A percentile compares a stretch with the other conserved stretches of the same genome.
Evolutionary conservation across 306 rosid species (phyloP).

Genomic region (Vicia faba): DNA sequence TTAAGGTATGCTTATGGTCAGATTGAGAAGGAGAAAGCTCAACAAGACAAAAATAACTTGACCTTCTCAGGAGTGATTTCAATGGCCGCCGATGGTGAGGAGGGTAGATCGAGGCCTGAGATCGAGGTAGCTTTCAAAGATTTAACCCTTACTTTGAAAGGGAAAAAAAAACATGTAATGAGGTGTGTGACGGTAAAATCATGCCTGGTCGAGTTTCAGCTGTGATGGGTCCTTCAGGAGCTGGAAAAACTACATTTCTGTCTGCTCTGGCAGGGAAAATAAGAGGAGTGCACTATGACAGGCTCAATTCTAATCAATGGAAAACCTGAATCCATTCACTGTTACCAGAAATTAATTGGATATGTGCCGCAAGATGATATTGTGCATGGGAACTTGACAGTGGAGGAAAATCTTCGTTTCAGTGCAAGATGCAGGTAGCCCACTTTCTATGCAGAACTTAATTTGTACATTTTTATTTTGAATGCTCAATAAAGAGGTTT

Average conservation of each 20-base stretch:
- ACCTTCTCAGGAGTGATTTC: slow-evolving; percentile 81
- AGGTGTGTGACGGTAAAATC: slow-evolving; percentile 79
- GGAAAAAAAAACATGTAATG: slow-evolving; percentile 61
- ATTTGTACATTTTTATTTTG: background rate
- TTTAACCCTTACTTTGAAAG: slow-evolving; percentile 70
- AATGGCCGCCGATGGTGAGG: slow-evolving; percentile 67
- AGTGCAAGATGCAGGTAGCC: slow-evolving; percentile 87
- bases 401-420: slow-evolving; percentile 87
- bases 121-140: slow-evolving; percentile 83
- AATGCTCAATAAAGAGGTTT: background rate
- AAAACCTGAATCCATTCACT: slow-evolving; percentile 62
- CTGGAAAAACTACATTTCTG: slow-evolving; percentile 90
- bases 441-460: slow-evolving; percentile 24
- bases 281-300: slow-evolving; percentile 62
- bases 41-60: slow-evolving; percentile 65
- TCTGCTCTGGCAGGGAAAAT: slow-evolving; percentile 74
- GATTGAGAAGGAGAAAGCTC: slow-evolving; percentile 84
- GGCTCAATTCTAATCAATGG: slow-evolving; percentile 77
- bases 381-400: slow-evolving; percentile 87
- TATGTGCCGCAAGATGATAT: slow-evolving; percentile 91
- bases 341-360: slow-evolving; percentile 73
- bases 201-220: slow-evolving; percentile 83
- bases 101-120: slow-evolving; percentile 56
- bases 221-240: slow-evolving; percentile 94
- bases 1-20: slow-evolving; percentile 85